Evolutionary conservation across 441 rosid genomes (phyloP).

Genomic region (Syzygium syzygioides): DNA sequence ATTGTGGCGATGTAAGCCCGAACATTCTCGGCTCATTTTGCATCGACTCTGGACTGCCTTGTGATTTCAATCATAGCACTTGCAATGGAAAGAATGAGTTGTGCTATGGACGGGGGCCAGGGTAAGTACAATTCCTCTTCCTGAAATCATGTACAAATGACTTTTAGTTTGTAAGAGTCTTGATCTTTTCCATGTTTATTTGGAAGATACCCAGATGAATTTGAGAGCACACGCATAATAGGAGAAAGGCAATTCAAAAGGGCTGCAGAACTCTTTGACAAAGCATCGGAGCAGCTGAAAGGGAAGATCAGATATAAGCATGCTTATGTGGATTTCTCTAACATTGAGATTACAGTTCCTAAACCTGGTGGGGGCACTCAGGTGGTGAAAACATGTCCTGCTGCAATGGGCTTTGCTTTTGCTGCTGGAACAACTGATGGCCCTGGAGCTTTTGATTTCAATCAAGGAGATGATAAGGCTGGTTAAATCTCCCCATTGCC

Average conservation of each 20-base stretch:
- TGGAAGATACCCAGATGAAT: constrained; percentile 85
- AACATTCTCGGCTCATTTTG: constrained; percentile 94
- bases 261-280: constrained; percentile 72
- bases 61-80: constrained; percentile 97
- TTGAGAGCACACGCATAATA: constrained; percentile 83
- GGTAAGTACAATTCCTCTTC: constrained; percentile 36
- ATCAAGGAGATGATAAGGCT: constrained; percentile 91
- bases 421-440: constrained; percentile 99
- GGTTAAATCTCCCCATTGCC: neutral
- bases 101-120: constrained; percentile 97
- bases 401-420: constrained; percentile 95
- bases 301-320: constrained; percentile 80
- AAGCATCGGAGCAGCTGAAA: constrained; percentile 65
- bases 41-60: constrained; percentile 77
- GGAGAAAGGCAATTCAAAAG: constrained; percentile 82
- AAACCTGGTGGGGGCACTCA: constrained; percentile 54
- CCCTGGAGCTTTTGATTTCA: constrained; percentile 95
- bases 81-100: constrained; percentile 86
- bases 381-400: constrained; percentile 80
- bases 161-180: neutral
- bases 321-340: constrained; percentile 66
- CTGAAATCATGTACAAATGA: neutral
- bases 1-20: constrained; percentile 97
- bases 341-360: constrained; percentile 59
- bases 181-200: constrained; percentile 4